phyloP scores from a whole-genome alignment of 2,329 filamentous ascomycete genomes.

The Hymenoscyphus infarciens region DNA sequence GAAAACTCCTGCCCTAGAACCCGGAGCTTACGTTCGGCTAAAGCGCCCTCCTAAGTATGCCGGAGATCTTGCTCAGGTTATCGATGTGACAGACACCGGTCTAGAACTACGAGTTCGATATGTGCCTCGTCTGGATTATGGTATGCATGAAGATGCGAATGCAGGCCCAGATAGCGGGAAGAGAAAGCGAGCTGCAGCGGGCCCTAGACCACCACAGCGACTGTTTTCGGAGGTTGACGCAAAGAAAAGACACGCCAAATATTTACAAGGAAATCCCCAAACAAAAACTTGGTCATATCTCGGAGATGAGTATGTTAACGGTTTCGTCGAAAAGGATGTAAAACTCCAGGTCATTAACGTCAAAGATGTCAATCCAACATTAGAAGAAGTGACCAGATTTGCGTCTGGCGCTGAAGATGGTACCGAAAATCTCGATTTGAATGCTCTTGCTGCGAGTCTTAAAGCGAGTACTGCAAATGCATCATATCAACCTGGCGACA shows the following conservation, averaged over 20 bases:
- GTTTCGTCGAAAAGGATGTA: slow-evolving; percentile 90
- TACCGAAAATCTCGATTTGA: slow-evolving; percentile 87
- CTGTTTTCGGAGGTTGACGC: slow-evolving; percentile 93
- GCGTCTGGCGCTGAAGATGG: slow-evolving; percentile 85
- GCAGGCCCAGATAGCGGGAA: slow-evolving; percentile 44
- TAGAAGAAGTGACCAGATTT: slow-evolving; percentile 96
- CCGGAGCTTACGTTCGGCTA: slow-evolving; percentile 89
- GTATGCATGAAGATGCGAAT: slow-evolving; percentile 72
- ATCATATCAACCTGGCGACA: slow-evolving; percentile 85
- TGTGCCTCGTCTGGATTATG: slow-evolving; percentile 90
- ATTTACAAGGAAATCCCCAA: slow-evolving; percentile 45
- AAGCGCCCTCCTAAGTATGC: slow-evolving; percentile 75
- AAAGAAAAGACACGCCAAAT: slow-evolving; percentile 73
- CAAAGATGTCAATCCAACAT: slow-evolving; percentile 84
- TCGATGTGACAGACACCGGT: slow-evolving; percentile 90
- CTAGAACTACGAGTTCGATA: slow-evolving; percentile 82
- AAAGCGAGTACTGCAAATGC: slow-evolving; percentile 79
- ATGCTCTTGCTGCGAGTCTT: slow-evolving; percentile 83
- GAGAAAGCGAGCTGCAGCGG: slow-evolving; percentile 68
- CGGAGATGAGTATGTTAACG: slow-evolving; percentile 85
- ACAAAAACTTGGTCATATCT: slow-evolving; percentile 77
- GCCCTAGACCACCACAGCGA: slow-evolving; percentile 76
- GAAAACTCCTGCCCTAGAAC: slow-evolving; percentile 80
- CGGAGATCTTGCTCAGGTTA: slow-evolving; percentile 85
- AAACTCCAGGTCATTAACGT: slow-evolving; percentile 83